phyloP scores from a whole-genome alignment of 345 rosid genomes.

The Brassica rapa region DNA sequence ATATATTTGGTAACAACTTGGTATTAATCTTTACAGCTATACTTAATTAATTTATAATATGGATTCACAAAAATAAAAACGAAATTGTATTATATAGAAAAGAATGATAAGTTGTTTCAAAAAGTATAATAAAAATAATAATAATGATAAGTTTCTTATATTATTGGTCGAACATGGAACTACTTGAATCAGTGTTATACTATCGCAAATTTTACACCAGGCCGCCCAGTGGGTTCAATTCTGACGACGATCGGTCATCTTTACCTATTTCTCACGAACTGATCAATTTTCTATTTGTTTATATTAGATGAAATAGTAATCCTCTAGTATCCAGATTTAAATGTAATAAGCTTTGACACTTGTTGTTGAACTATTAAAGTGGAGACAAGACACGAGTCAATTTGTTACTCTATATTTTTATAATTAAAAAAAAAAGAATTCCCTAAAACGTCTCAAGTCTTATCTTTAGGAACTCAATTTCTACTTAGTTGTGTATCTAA shows the following conservation, averaged over 20 bases:
- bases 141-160: neutral
- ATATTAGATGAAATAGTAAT: neutral
- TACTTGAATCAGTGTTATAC: neutral
- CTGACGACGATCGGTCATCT: neutral
- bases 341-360: neutral
- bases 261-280: neutral
- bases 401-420: neutral
- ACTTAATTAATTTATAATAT: neutral
- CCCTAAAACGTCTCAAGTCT: constrained; percentile 11
- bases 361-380: neutral
- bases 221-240: neutral
- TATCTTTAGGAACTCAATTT: neutral
- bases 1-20: neutral
- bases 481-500: neutral
- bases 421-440: neutral
- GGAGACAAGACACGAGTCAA: constrained; percentile 31
- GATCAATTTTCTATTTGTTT: neutral
- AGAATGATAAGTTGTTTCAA: too few species aligned
- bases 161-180: constrained; percentile 16
- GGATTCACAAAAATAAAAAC: neutral
- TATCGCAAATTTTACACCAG: neutral
- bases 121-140: too few species aligned
- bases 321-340: neutral
- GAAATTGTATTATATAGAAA: neutral
- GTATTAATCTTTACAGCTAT: neutral